Conservation (phyloP, 1,284 basidiomycete genomes). For the Gymnopus androsaceus region DNA sequence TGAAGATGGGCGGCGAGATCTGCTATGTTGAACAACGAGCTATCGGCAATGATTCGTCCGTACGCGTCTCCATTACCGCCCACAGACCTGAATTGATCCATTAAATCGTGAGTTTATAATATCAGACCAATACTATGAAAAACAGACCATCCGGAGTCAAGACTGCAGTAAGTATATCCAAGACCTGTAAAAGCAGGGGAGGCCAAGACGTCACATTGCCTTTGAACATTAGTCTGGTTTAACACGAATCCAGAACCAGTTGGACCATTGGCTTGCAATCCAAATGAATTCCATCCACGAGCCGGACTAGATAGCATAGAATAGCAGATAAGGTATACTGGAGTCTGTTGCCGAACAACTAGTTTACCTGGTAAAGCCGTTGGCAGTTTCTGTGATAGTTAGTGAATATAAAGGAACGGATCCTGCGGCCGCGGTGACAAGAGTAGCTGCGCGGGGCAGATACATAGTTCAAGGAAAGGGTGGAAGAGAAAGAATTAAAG, state of each 20-base stretch:
- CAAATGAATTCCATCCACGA: slow-evolving; percentile 13
- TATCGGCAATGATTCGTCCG: slow-evolving; percentile 15
- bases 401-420: slow-evolving; percentile 13
- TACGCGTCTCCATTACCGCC: slow-evolving; percentile 15
- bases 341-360: too few relatives aligned
- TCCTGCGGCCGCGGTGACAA: not conserved
- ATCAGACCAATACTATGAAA: too few relatives aligned
- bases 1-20: slow-evolving; percentile 17
- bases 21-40: slow-evolving; percentile 10
- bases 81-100: too few relatives aligned
- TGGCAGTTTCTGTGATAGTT: slow-evolving; percentile 3
- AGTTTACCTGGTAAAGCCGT: slow-evolving; percentile 8
- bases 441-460: slow-evolving; percentile 10
- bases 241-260: slow-evolving; percentile 9
- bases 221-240: slow-evolving; percentile 4
- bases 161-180: slow-evolving; percentile 9
- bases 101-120: too few relatives aligned
- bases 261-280: slow-evolving; percentile 9
- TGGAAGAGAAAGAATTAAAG: not conserved
- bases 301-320: too few relatives aligned
- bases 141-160: slow-evolving; percentile 21
- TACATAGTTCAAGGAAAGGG: slow-evolving; percentile 8
- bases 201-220: slow-evolving; percentile 10
- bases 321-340: too few relatives aligned
- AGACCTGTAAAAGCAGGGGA: slow-evolving; percentile 1